Percentiles rank a stretch among this genome's conserved stretches.
These are phyloP conservation scores for cucumber (Cucumis sativus) DNA, from an alignment of 306 rosid genomes.

Conservation along the genomic window DNA sequence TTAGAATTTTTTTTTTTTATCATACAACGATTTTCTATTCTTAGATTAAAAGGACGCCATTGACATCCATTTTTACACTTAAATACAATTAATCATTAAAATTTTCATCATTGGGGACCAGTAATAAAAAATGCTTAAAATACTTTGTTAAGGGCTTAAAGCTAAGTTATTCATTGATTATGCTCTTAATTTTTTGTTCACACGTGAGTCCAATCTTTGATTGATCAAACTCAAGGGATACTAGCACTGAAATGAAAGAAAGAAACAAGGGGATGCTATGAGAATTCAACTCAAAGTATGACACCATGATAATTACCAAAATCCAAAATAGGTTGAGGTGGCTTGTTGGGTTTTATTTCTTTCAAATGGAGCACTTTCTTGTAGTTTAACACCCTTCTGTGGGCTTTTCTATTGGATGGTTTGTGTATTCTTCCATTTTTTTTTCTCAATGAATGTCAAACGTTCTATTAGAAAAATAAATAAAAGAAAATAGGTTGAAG, in stretches of 20 bases:
- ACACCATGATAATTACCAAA: background rate
- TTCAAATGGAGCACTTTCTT: no score
- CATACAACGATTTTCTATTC: background rate
- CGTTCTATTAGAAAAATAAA: no score
- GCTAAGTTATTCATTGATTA: background rate
- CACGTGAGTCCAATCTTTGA: background rate
- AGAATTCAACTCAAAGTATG: background rate
- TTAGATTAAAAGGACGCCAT: background rate
- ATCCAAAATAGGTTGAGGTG: background rate
- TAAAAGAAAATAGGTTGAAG: background rate
- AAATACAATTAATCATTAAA: background rate
- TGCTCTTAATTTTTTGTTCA: background rate
- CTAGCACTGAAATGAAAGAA: background rate
- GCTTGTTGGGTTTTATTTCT: no score
- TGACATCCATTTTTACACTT: background rate
- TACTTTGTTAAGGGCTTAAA: background rate
- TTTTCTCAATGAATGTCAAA: no score
- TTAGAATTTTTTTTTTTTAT: no score
- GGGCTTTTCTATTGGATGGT: no score
- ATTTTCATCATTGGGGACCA: background rate
- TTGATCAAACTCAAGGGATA: background rate
- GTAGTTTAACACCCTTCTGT: no score
- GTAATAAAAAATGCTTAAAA: background rate
- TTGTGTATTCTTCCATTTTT: no score
- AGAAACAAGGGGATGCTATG: background rate